phyloP scores from a whole-genome alignment of 2,329 filamentous ascomycete genomes.

The Penicillium glabrum region DNA sequence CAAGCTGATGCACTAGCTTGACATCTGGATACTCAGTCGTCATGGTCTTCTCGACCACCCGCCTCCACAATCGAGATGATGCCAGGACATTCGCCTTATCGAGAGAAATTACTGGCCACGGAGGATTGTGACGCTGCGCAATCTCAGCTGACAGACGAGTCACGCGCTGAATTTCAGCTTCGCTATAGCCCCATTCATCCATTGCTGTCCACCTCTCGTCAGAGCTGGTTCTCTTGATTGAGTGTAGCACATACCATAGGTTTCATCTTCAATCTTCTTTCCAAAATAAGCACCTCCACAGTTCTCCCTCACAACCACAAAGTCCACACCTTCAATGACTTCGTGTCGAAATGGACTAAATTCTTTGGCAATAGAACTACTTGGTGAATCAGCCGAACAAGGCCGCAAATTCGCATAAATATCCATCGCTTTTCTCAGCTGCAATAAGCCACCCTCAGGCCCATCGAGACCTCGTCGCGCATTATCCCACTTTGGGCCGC shows the following conservation, averaged over 20 bases:
- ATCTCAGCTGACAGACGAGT: conserved; percentile 75
- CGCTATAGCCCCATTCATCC: conserved; percentile 83
- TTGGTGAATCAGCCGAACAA: conserved; percentile 73
- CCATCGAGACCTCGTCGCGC: conserved; percentile 63
- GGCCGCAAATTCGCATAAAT: conserved; percentile 90
- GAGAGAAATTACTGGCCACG: conserved; percentile 74
- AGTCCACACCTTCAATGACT: conserved; percentile 79
- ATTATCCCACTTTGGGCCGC: conserved; percentile 89
- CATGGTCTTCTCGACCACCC: conserved; percentile 77
- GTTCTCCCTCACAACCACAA: conserved; percentile 57
- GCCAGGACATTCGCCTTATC: conserved; percentile 95
- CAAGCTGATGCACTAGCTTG: conserved; percentile 78
- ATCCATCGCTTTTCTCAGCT: conserved; percentile 80
- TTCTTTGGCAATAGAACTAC: conserved; percentile 67
- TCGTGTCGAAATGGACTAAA: conserved; percentile 78
- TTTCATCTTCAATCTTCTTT: conserved; percentile 36
- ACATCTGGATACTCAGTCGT: conserved; percentile 80
- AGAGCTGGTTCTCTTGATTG: conserved; percentile 13
- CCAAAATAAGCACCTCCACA: conserved; percentile 46
- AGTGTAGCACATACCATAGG: conserved; percentile 25
- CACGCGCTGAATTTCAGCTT: conserved; percentile 77
- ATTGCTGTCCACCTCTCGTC: conserved; percentile 37
- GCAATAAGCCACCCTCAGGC: conserved; percentile 83
- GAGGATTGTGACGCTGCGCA: conserved; percentile 69
- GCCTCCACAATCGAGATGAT: conserved; percentile 80